These are phyloP conservation scores for Gremmenia infestans DNA, from an alignment of 2,329 filamentous ascomycete species.

Conservation along the genomic window DNA sequence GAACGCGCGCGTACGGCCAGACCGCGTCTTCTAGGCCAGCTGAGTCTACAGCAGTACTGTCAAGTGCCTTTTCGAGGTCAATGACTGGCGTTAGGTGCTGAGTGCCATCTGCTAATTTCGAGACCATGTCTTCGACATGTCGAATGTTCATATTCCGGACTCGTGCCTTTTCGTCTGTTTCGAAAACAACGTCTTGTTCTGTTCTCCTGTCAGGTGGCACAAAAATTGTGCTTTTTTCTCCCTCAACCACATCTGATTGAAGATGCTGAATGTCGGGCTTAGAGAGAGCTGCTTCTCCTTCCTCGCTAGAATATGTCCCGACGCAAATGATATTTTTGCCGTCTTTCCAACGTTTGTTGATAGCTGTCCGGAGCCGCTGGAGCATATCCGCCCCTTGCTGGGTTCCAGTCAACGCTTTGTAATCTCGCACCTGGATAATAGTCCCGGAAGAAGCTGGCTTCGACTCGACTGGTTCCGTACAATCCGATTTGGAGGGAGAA, in stretches of 20 bases:
- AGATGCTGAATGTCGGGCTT: conserved; percentile 37
- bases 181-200: conserved; percentile 36
- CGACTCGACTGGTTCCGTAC: conserved; percentile 22
- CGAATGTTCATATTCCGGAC: conserved; percentile 56
- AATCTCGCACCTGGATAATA: conserved; percentile 76
- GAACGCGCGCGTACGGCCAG: conserved; percentile 55
- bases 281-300: conserved; percentile 38
- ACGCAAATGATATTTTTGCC: conserved; percentile 72
- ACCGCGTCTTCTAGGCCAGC: conserved; percentile 46
- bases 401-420: conserved; percentile 69
- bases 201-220: conserved; percentile 44
- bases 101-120: conserved; percentile 25
- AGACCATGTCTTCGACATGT: conserved; percentile 59
- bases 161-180: conserved; percentile 43
- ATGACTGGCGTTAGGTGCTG: conserved; percentile 13
- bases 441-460: conserved; percentile 38
- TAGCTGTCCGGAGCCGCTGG: conserved; percentile 61
- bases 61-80: conserved; percentile 26
- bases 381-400: conserved; percentile 66
- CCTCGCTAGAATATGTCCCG: conserved; percentile 64
- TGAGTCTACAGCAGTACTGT: conserved; percentile 19
- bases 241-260: conserved; percentile 40
- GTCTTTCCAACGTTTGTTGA: conserved; percentile 66
- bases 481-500: conserved; percentile 14
- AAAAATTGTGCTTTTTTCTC: conserved; percentile 48